phyloP scores from a whole-genome alignment of 108 stramenopile genomes.

The Conticribra weissflogii region DNA sequence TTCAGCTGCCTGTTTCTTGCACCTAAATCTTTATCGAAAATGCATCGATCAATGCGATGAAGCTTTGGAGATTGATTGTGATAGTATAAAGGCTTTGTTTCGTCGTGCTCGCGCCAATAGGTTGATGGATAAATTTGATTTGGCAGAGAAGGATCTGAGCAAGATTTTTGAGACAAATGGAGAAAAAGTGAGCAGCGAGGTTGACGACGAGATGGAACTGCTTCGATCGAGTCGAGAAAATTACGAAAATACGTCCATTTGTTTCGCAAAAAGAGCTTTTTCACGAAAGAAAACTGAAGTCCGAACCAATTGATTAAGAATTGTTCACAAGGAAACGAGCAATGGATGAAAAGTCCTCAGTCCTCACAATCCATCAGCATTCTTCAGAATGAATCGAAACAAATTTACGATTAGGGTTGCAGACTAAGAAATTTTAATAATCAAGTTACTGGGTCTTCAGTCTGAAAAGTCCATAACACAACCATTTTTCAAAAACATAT shows the following conservation, averaged over 20 bases:
- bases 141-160: constrained; percentile 9
- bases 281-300: background rate
- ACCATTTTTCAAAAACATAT: too few relatives aligned
- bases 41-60: constrained; percentile 23
- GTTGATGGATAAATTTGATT: constrained; percentile 9
- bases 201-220: constrained; percentile 8
- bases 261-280: constrained; percentile 15
- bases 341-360: too few relatives aligned
- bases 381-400: too few relatives aligned
- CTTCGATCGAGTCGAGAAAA: background rate
- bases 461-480: too few relatives aligned
- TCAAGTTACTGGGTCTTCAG: too few relatives aligned
- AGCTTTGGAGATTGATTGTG: constrained; percentile 12
- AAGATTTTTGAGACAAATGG: background rate
- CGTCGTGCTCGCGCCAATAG: constrained; percentile 22
- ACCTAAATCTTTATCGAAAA: constrained; percentile 10
- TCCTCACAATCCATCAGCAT: too few relatives aligned
- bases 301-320: background rate
- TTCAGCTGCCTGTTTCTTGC: constrained; percentile 21
- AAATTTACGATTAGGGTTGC: too few relatives aligned
- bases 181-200: background rate
- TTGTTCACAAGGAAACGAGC: too few relatives aligned
- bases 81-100: constrained; percentile 13
- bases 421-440: too few relatives aligned
- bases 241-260: background rate